Conservation (phyloP, 2,329 filamentous ascomycete genomes). For the Diplodia intermedia region DNA sequence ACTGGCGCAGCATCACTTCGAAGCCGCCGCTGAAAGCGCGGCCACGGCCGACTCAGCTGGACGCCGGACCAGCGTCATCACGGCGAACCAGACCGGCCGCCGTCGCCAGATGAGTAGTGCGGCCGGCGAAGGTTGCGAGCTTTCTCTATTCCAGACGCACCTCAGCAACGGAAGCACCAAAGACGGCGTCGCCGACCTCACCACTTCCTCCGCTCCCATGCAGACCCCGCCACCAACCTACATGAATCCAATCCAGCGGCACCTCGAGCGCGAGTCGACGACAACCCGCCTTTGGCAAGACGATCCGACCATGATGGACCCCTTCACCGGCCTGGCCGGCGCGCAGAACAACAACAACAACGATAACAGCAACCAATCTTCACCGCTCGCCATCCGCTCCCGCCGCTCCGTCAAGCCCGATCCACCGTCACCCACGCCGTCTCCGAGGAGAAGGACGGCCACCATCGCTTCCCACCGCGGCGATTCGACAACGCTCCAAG, state of each 20-base stretch:
- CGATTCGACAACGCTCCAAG: neutral
- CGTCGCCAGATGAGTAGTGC: slow-evolving; percentile 1
- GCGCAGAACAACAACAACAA: neutral
- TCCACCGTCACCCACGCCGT: neutral
- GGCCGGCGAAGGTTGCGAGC: slow-evolving; percentile 22
- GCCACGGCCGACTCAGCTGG: neutral
- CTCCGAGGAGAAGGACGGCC: neutral
- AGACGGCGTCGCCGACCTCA: neutral
- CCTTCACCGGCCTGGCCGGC: neutral
- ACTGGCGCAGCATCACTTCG: neutral
- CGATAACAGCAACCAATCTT: neutral
- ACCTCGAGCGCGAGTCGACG: neutral
- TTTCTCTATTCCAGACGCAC: slow-evolving; percentile 15
- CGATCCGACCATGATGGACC: slow-evolving; percentile 14
- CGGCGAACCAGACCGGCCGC: neutral
- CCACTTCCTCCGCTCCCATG: neutral
- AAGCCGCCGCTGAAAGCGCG: neutral
- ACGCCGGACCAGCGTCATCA: neutral
- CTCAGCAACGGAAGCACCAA: slow-evolving; percentile 4
- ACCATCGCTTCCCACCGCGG: neutral
- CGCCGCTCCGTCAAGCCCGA: neutral
- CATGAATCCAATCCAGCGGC: neutral
- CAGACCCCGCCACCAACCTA: neutral
- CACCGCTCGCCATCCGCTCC: neutral
- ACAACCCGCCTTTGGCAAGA: neutral